These are phyloP conservation scores for Linnemannia elongata DNA, from an alignment of 192 early-diverging fungal genomes.

Conservation along the genomic window DNA sequence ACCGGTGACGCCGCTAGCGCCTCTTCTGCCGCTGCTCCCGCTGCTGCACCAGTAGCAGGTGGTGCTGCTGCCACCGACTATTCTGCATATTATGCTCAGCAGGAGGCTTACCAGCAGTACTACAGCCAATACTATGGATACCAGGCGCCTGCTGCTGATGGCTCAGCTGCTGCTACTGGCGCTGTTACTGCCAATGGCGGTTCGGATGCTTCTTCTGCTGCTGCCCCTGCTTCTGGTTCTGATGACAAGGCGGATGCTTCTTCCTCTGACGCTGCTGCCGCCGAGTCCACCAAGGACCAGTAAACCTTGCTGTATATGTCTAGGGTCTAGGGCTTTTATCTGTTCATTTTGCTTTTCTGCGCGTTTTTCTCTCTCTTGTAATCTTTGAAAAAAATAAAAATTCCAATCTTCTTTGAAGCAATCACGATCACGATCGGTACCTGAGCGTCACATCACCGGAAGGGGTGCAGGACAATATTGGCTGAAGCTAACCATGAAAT, in stretches of 20 bases:
- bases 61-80: constrained; percentile 43
- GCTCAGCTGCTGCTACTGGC: neutral
- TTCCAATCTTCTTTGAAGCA: neutral
- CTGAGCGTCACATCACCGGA: neutral
- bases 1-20: constrained; percentile 2
- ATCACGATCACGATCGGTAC: neutral
- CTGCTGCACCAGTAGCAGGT: constrained; percentile 15
- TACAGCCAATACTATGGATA: constrained; percentile 63
- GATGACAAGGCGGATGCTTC: neutral
- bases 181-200: neutral
- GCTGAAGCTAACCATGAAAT: no score
- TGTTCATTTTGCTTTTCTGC: neutral
- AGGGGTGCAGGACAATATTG: neutral
- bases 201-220: constrained; percentile 7
- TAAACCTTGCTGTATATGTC: neutral
- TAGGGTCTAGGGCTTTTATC: neutral
- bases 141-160: constrained; percentile 14
- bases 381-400: neutral
- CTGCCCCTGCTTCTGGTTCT: constrained; percentile 13
- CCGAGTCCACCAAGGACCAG: neutral
- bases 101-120: constrained; percentile 60
- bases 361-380: neutral
- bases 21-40: constrained; percentile 8
- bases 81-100: constrained; percentile 60
- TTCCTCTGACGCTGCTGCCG: constrained; percentile 5